Base-by-base conservation (phyloP, 1,284 basidiomycete species). In the Volvariella surrecta region DNA sequence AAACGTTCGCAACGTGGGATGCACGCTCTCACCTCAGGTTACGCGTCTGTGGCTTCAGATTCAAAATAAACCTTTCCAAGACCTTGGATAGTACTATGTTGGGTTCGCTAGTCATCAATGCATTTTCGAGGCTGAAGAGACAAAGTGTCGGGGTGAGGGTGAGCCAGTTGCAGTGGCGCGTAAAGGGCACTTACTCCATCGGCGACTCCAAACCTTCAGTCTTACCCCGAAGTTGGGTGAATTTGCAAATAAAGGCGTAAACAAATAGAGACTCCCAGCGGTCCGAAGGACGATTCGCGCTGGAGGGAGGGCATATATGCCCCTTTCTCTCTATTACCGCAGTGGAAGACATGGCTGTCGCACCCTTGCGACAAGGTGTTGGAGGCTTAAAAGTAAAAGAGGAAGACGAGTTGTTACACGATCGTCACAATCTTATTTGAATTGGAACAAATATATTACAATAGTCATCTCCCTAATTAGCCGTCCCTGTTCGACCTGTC, bases 211-310 rank as follows among this genome's bases (percentile, higher is more conserved):
- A 64, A 43, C 85, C 83, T 59, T 87, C 82, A 21, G 84, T 68
- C 62, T 85, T 87, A 45, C 69, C 66, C 52, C 75, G 75, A 50
- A 89, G 66, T 60, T 74, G 69, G 17, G 84, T 86, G 66, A 86
- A 89, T 61, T 77, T 85, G 66, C 74, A 76, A 53, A 89, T 79
- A 67, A 89, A 89, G 20, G 78, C 74, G 60, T 87, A 89, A 32
- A 89, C 75, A 60, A 87, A 89, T 51, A 85, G 63, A n/a, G 81
- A 76, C 66, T 89, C 86, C 86, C 86, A 89, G 60, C 82, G 80
- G 64, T 82, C 80, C 45, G 70, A 70, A 31, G 86, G 87, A 66
- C 86, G 83, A 39, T 58, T 72, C 31, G 82, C 83, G 55, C 70
- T 69, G 19, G 82, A 84, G 15, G 82, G 79, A 11, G 84, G 85